Base-by-base conservation (phyloP, 495 filamentous ascomycete genomes). In the Aspergillus panamensis region DNA sequence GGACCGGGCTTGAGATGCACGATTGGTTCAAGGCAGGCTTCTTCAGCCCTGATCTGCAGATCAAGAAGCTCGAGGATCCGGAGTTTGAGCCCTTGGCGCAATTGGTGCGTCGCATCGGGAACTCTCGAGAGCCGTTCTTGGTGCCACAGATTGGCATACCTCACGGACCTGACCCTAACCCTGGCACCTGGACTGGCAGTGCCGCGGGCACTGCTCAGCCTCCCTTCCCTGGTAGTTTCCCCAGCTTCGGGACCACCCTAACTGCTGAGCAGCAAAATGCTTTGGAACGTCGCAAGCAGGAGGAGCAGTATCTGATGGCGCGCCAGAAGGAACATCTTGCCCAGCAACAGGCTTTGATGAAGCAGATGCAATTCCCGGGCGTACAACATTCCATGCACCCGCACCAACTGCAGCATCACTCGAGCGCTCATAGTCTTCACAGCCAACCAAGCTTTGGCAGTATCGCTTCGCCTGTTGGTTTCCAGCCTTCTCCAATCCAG, bases 21-120 rank as follows among this genome's bases (percentile, higher is more conserved):
- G 94, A 98, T 64, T 98, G 94, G 94, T 98, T 96, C 75, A 96
- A 97, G 73, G 95, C 91, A 47, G 91, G 92, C 44, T 98, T 97
- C 77, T 98, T 98, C 74, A 94, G 91, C 9, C 84, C 91, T 0
- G 93, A 98, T 58, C 80, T 98, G 30, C 85, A 92, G 47, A 93
- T 98, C 52, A 96, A 93, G 76, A 95, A 96, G 64, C 74, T 89
- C 4, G 94, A 98, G 72, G 94, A 97, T 62, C 73, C 78, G 0
- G 92, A 98, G 40, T 98, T 96, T 58, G 95, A 98, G 72, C 95
- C 92, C 19, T 74, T 98, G n/a, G 94, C 93, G 8, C 90, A 96
- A 68, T 80, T 98, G 21, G 96, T 98, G 59, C 82, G 94, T 31
- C 89, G 92, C 40, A 98, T 98, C 64, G 94, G 94, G 5, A 98